A percentile compares a stretch with the other conserved stretches of the same genome.
Conservation (phyloP, 768 basidiomycete genomes). For the Mrakia gelida region DNA sequence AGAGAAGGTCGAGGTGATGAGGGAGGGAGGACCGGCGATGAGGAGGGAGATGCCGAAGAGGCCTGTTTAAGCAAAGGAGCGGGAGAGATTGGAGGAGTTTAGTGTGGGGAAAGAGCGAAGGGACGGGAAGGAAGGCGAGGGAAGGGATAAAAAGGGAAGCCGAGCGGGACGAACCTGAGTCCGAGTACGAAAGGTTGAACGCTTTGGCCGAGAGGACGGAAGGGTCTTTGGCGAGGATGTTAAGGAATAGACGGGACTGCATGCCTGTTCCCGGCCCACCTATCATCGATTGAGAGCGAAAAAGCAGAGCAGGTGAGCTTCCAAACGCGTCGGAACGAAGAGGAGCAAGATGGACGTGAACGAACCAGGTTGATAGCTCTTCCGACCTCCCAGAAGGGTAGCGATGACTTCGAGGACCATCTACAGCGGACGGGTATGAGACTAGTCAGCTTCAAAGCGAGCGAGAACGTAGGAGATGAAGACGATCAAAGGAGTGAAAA, state of each 20-base stretch:
- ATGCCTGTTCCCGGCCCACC: not conserved
- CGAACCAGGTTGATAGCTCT: not conserved
- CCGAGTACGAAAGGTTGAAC: constrained; percentile 9
- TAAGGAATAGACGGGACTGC: not conserved
- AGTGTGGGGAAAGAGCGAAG: not conserved
- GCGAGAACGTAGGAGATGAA: not conserved
- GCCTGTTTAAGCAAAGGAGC: not conserved
- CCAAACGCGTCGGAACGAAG: not conserved
- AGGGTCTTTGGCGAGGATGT: not conserved
- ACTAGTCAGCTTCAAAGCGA: not conserved
- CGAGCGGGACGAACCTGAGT: not conserved
- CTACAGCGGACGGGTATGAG: not conserved
- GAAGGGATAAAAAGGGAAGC: not conserved
- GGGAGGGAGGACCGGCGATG: not conserved
- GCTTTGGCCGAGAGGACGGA: constrained; percentile 1
- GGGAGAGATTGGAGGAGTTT: no score
- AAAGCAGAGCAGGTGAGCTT: no score
- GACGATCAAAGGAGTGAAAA: not conserved
- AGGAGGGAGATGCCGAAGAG: not conserved
- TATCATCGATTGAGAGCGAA: not conserved
- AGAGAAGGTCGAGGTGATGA: not conserved
- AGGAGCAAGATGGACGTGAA: not conserved
- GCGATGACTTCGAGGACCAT: constrained; percentile 1
- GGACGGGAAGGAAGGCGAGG: not conserved
- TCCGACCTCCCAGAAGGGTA: not conserved